phyloP scores from a whole-genome alignment of 2,329 filamentous ascomycete species.

The Neopestalotiopsis sp. region DNA sequence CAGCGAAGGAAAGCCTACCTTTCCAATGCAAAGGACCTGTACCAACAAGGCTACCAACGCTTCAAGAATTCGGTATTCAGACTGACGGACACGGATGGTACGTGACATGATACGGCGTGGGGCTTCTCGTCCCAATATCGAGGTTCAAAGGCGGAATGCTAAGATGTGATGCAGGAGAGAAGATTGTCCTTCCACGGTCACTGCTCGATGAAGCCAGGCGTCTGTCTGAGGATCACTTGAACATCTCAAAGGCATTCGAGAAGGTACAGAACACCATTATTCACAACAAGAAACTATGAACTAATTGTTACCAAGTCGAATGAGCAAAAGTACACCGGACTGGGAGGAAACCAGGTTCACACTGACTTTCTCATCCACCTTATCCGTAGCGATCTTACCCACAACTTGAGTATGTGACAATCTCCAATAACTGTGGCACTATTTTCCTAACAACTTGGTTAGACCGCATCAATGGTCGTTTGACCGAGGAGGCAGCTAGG shows the following conservation, averaged over 20 bases:
- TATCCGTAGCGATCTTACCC: slow-evolving; percentile 30
- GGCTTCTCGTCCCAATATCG: not conserved
- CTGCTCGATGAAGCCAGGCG: slow-evolving; percentile 36
- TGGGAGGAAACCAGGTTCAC: slow-evolving; percentile 19
- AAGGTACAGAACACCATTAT: not conserved
- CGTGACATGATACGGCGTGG: not conserved
- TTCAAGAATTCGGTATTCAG: slow-evolving; percentile 30
- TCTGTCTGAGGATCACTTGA: slow-evolving; percentile 34
- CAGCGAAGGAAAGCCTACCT: slow-evolving; percentile 31
- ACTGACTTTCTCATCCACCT: slow-evolving; percentile 27
- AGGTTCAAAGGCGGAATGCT: not conserved
- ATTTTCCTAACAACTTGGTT: not conserved
- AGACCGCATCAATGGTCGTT: slow-evolving; percentile 41
- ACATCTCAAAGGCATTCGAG: slow-evolving; percentile 26
- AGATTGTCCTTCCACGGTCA: slow-evolving; percentile 33
- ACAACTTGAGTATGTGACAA: slow-evolving; percentile 28
- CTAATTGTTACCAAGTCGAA: slow-evolving; percentile 23
- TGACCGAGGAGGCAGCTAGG: slow-evolving; percentile 44
- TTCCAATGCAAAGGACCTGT: slow-evolving; percentile 27
- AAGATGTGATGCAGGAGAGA: slow-evolving; percentile 28
- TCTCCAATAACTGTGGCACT: not conserved
- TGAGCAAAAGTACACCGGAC: slow-evolving; percentile 26
- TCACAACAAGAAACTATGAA: not conserved
- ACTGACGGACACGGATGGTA: slow-evolving; percentile 31
- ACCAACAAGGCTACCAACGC: slow-evolving; percentile 30